Evolutionary conservation across 331 rosid species (phyloP).

Genomic region (Malus hybrid): DNA sequence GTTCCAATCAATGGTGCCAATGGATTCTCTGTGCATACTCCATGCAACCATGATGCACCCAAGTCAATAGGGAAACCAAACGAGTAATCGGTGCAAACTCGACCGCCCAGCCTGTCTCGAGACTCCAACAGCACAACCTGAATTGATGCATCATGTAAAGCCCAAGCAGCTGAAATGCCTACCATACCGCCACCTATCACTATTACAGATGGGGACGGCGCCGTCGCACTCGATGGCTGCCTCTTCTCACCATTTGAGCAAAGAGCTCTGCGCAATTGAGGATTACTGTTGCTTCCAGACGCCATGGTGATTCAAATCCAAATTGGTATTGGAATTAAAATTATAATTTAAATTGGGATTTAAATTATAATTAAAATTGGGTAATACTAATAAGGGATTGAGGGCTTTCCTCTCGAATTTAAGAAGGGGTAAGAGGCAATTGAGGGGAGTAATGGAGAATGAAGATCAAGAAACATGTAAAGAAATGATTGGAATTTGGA

Average conservation of each 20-base stretch:
- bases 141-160: constrained; percentile 82
- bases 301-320: constrained; percentile 46
- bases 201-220: constrained; percentile 75
- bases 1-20: constrained; percentile 89
- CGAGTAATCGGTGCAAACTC: constrained; percentile 80
- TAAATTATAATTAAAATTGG: neutral
- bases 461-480: constrained; percentile 70
- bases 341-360: neutral
- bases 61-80: constrained; percentile 96
- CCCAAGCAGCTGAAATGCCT: constrained; percentile 87
- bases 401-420: constrained; percentile 31
- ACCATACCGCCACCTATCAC: constrained; percentile 93
- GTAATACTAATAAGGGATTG: constrained; percentile 25
- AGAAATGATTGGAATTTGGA: constrained; percentile 66
- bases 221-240: neutral
- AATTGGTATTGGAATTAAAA: constrained; percentile 9
- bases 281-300: constrained; percentile 56
- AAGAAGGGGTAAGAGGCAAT: constrained; percentile 33
- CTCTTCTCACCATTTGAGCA: constrained; percentile 39
- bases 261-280: constrained; percentile 65
- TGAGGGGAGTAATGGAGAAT: constrained; percentile 78
- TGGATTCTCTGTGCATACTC: constrained; percentile 91
- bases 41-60: constrained; percentile 99
- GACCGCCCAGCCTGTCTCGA: constrained; percentile 85
- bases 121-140: constrained; percentile 88